Percentiles rank a stretch among this genome's conserved stretches.
Evolutionary conservation across 179 eudicot species (phyloP).

Genomic region (Heliamphora pulchella): DNA sequence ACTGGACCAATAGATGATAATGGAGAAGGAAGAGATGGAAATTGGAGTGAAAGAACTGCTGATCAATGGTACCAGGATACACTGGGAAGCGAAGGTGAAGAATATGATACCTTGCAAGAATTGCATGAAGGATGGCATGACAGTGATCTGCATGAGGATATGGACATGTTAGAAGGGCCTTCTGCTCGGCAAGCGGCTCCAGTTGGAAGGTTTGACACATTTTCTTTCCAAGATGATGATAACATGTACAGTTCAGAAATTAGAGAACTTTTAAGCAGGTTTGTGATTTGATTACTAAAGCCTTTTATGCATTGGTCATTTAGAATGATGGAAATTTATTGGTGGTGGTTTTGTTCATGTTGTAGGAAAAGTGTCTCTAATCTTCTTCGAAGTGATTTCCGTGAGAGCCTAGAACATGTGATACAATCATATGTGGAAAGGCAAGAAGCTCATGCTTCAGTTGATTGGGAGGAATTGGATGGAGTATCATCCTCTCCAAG

Average conservation of each 20-base stretch:
- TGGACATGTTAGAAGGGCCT: conserved; percentile 40
- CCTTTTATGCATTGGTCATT: conserved; percentile 7
- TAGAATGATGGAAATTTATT: background rate
- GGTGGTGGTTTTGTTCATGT: conserved; percentile 14
- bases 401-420: conserved; percentile 73
- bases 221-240: conserved; percentile 61
- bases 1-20: conserved; percentile 33
- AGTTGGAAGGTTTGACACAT: conserved; percentile 34
- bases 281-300: background rate
- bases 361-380: conserved; percentile 81
- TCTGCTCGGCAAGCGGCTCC: conserved; percentile 35
- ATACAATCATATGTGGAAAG: conserved; percentile 79
- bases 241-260: conserved; percentile 61
- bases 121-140: conserved; percentile 40
- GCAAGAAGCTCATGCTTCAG: conserved; percentile 52
- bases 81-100: conserved; percentile 31
- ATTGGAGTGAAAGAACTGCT: conserved; percentile 29
- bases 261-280: conserved; percentile 75
- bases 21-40: conserved; percentile 25
- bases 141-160: conserved; percentile 29
- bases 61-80: conserved; percentile 29
- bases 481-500: conserved; percentile 30
- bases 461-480: conserved; percentile 67
- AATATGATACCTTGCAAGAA: conserved; percentile 34
- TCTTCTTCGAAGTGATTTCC: conserved; percentile 79